Conservation (phyloP, 2,329 filamentous ascomycete species). For the Phyllosticta paracitricarpa region DNA sequence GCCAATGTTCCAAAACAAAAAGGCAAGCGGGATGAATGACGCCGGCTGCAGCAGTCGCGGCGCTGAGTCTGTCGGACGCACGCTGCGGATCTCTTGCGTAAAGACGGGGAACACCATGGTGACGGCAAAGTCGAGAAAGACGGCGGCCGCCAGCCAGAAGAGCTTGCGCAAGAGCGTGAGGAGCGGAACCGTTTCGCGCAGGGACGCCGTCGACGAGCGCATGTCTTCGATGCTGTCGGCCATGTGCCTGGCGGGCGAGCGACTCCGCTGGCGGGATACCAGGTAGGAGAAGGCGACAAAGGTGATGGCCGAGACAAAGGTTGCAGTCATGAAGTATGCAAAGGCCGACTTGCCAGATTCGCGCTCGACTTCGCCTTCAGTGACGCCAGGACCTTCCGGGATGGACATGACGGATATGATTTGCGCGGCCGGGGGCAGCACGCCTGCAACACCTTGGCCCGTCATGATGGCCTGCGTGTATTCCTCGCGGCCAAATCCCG, state of each 20-base stretch:
- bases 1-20: conserved; percentile 88
- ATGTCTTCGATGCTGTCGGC: conserved; percentile 8
- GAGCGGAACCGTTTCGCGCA: conserved; percentile 48
- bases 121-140: conserved; percentile 70
- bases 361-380: conserved; percentile 26
- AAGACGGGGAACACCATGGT: conserved; percentile 97
- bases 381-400: conserved; percentile 24
- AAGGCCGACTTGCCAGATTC: conserved; percentile 63
- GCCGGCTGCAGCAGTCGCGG: conserved; percentile 56
- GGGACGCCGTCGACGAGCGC: conserved; percentile 13
- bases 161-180: conserved; percentile 64
- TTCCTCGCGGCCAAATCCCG: conserved; percentile 72
- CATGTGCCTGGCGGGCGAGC: conserved; percentile 16
- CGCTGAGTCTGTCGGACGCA: conserved; percentile 30
- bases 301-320: conserved; percentile 59
- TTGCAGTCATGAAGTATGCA: conserved; percentile 83
- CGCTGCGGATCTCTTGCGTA: conserved; percentile 46
- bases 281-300: conserved; percentile 68
- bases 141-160: conserved; percentile 63
- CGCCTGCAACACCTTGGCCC: conserved; percentile 84
- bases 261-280: conserved; percentile 41
- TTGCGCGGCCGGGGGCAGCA: conserved; percentile 78
- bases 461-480: conserved; percentile 97
- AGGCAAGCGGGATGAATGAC: conserved; percentile 80
- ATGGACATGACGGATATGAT: conserved; percentile 71